Conservation (phyloP, 202 grass and related monocot genomes). For the Bolboschoenoplectus hybrid region DNA sequence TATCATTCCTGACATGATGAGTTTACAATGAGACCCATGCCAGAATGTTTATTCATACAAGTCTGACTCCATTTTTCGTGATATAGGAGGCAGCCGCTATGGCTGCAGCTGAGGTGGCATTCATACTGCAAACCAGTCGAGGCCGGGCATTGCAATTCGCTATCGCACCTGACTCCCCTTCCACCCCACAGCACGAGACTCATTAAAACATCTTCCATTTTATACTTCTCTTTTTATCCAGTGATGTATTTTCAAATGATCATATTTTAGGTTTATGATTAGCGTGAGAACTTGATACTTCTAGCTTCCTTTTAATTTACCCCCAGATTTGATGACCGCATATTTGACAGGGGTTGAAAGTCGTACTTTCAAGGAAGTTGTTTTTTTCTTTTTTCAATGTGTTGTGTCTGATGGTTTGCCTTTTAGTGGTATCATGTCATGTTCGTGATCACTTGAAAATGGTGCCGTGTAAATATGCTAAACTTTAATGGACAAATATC, state of each 20-base stretch:
- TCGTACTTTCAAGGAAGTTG: not conserved
- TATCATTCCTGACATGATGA: not conserved
- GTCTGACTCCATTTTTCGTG: not conserved
- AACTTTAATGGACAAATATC: not conserved
- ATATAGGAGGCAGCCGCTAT: conserved; percentile 67
- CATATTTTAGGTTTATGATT: not conserved
- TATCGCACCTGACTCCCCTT: conserved; percentile 81
- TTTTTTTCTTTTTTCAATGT: not conserved
- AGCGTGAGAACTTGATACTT: conserved; percentile 18
- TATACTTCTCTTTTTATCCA: not conserved
- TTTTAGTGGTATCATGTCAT: conserved; percentile 12
- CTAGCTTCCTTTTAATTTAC: not conserved
- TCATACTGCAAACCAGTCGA: conserved; percentile 81
- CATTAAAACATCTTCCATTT: conserved; percentile 8
- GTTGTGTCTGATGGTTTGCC: not conserved
- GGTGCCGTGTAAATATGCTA: conserved; percentile 28
- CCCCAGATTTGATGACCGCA: not conserved
- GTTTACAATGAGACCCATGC: not conserved
- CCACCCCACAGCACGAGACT: conserved; percentile 85
- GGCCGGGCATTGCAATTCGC: conserved; percentile 63
- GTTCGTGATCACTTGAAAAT: not conserved
- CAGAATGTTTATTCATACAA: not conserved
- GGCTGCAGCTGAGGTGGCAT: conserved; percentile 85
- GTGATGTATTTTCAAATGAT: conserved; percentile 21
- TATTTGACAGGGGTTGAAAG: not conserved